Evolutionary conservation across 1,284 basidiomycete species (phyloP), one percentile per base, ranked within the genome.

Genomic region (Taiwanofungus camphoratus): DNA sequence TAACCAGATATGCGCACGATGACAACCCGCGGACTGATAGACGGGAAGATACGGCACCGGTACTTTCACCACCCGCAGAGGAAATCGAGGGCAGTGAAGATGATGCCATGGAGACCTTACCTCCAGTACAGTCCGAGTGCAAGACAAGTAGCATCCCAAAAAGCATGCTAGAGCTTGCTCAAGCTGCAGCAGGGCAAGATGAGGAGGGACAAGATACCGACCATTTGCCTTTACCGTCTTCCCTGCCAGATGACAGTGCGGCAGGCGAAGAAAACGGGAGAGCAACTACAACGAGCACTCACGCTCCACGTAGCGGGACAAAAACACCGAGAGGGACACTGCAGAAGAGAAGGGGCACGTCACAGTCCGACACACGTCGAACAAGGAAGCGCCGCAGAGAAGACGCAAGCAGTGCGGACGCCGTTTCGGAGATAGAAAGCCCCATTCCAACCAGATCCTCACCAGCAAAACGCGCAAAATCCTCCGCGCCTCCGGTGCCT

Each of bases 91-190:
- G 52, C 23, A 56, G 54, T 41, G 59, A 57, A n/a, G 61, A 55
- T 20, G 66, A 67, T 29, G 60, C 56, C 21, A 62, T 60, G 41
- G 58, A 67, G 49, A 61, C 62, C 38, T 53, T 54, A 24, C 49
- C 48, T 32, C 49, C 42, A 41, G 41, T 23, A 21, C 32, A 34
- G 38, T n/a, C n/a, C n/a, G n/a, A n/a, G 13, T 19, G 34, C 31
- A 15, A 30, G 24, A 31, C 26, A 33, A 52, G 44, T 22, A 55
- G 57, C 22, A 58, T 58, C 7, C 79, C 78, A 13, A 79, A 74
- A 61, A 76, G 78, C 13, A 81, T 88, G 79, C 69, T 69, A 20
- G 74, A 85, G 52, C 67, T 87, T 29, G 84, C 82, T 11, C 77
- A 79, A 50, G 72, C 53, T 34, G 54, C 60, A 18, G 63, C 60